These are phyloP conservation scores for Elasticomyces elasticus DNA, from an alignment of 495 filamentous ascomycete genomes.

Conservation along the genomic window DNA sequence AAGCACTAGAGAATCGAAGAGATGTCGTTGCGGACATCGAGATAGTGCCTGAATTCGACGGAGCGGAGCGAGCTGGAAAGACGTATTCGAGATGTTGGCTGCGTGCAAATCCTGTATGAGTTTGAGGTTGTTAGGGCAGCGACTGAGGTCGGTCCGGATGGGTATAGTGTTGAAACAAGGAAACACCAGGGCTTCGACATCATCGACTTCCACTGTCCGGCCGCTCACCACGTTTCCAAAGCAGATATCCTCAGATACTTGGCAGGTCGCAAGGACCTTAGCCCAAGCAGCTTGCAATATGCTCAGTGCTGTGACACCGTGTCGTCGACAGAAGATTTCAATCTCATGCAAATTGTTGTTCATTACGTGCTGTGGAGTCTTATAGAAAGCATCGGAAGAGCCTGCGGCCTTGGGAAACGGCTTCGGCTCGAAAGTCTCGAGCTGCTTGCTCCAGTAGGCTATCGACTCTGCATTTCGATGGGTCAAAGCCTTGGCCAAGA, in stretches of 20 bases:
- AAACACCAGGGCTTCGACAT: conserved; percentile 60
- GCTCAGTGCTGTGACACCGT: conserved; percentile 52
- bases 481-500: conserved; percentile 40
- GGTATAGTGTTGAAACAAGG: conserved; percentile 88
- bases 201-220: conserved; percentile 51
- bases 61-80: conserved; percentile 60
- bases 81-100: conserved; percentile 46
- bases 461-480: conserved; percentile 36
- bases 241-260: conserved; percentile 54
- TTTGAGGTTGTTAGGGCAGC: conserved; percentile 38
- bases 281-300: conserved; percentile 63
- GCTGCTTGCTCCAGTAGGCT: conserved; percentile 49
- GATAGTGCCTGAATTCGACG: conserved; percentile 47
- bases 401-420: conserved; percentile 32
- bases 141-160: conserved; percentile 48
- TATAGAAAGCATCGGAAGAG: background rate
- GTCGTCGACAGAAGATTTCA: conserved; percentile 37
- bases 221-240: conserved; percentile 76
- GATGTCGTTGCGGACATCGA: conserved; percentile 30
- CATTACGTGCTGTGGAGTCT: background rate
- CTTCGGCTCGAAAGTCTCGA: conserved; percentile 42
- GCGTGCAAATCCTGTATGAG: conserved; percentile 44
- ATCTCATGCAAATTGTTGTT: conserved; percentile 23
- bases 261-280: conserved; percentile 42
- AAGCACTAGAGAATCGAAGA: conserved; percentile 72